Percentiles rank a stretch among this genome's conserved stretches.
Conservation (phyloP, 306 rosid species). For the Hippophae gyantsensis region DNA sequence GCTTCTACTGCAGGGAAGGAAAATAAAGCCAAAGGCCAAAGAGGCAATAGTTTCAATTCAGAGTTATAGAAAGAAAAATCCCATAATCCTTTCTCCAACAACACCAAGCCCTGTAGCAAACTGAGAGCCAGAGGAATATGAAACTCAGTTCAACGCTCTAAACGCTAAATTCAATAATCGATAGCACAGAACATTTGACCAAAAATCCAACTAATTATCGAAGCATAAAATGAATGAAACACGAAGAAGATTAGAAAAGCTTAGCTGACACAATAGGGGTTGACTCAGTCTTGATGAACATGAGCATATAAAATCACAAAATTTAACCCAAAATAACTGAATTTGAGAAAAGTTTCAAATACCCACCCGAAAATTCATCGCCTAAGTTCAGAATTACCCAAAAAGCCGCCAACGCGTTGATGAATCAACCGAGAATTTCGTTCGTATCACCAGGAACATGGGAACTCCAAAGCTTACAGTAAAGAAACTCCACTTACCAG, state of each 20-base stretch:
- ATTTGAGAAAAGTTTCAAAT: conserved; percentile 3
- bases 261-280: conserved; percentile 14
- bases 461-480: conserved; percentile 13
- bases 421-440: conserved; percentile 8
- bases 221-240: not conserved
- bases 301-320: not conserved
- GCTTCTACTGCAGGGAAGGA: conserved; percentile 1
- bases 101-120: conserved; percentile 9
- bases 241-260: not conserved
- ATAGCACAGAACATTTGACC: no score
- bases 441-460: not conserved
- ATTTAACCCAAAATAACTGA: not conserved
- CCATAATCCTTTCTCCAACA: not conserved
- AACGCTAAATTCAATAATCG: not conserved
- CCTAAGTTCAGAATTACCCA: not conserved
- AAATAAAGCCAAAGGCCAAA: not conserved
- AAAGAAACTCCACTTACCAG: conserved; percentile 1
- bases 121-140: not conserved
- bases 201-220: not conserved
- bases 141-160: conserved; percentile 8
- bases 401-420: conserved; percentile 14
- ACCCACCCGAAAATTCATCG: conserved; percentile 23
- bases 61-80: no score
- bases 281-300: conserved; percentile 8
- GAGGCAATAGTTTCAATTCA: not conserved